Percentiles rank a stretch among this genome's conserved stretches.
Evolutionary conservation across 2,329 filamentous ascomycete species (phyloP).

Genomic region (Sphaerulina vaccinii): DNA sequence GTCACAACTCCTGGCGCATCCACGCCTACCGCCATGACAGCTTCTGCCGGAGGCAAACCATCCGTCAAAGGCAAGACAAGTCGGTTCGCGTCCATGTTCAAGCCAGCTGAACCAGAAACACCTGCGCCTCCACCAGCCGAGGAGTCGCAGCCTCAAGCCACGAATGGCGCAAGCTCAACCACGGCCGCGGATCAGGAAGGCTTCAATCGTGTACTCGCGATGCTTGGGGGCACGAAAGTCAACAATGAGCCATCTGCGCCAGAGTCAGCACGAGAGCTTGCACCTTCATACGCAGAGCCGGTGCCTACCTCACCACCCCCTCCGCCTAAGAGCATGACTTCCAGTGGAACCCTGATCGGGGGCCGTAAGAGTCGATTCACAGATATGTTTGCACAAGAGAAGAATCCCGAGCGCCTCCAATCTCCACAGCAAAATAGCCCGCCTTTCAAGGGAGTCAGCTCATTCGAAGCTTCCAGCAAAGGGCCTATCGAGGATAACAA

Average conservation of each 20-base stretch:
- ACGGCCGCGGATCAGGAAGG: constrained; percentile 76
- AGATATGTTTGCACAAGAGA: constrained; percentile 33
- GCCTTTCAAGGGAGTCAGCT: constrained; percentile 17
- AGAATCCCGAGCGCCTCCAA: constrained; percentile 34
- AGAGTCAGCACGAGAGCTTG: constrained; percentile 29
- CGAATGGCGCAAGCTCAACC: constrained; percentile 36
- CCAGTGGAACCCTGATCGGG: constrained; percentile 24
- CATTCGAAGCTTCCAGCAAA: constrained; percentile 14
- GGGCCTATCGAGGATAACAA: constrained; percentile 18
- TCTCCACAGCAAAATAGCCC: constrained; percentile 28
- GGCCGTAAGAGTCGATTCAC: constrained; percentile 36
- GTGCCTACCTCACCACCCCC: constrained; percentile 30
- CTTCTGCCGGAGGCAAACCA: constrained; percentile 4
- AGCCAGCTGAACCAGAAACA: constrained; percentile 30
- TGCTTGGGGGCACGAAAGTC: constrained; percentile 58
- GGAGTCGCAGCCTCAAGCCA: constrained; percentile 16
- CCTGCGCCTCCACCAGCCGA: constrained; percentile 18
- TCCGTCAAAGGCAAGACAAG: constrained; percentile 69
- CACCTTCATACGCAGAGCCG: constrained; percentile 19
- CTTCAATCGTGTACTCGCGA: constrained; percentile 69
- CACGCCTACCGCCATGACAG: constrained; percentile 14
- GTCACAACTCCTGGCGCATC: constrained; percentile 20
- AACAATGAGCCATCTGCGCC: constrained; percentile 40
- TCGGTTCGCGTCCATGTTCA: constrained; percentile 75
- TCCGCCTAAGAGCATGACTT: constrained; percentile 22